phyloP scores from a whole-genome alignment of 495 filamentous ascomycete species.

The Cryomyces minteri region DNA sequence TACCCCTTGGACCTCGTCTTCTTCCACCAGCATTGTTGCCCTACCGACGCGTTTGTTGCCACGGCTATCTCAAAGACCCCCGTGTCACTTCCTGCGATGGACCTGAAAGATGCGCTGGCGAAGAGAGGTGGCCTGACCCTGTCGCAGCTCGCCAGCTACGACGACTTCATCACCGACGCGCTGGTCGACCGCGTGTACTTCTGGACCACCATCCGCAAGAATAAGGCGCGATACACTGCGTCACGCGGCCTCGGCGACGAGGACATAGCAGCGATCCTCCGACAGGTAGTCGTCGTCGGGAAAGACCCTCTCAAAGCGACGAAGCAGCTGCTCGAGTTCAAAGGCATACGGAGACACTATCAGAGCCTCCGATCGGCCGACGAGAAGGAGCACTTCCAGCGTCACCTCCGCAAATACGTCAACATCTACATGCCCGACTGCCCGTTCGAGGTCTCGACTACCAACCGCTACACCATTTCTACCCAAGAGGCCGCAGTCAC shows the following conservation, averaged over 20 bases:
- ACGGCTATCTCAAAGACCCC: neutral
- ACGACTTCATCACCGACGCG: constrained; percentile 91
- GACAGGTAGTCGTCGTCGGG: constrained; percentile 52
- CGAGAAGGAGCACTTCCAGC: constrained; percentile 74
- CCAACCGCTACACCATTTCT: constrained; percentile 87
- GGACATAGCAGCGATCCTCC: constrained; percentile 60
- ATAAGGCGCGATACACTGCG: constrained; percentile 68
- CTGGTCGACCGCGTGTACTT: constrained; percentile 89
- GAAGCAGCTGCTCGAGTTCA: constrained; percentile 46
- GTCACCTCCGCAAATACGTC: constrained; percentile 79
- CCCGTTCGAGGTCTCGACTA: constrained; percentile 83
- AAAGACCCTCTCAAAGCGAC: constrained; percentile 55
- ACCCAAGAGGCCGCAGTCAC: constrained; percentile 74
- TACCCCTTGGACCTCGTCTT: no score
- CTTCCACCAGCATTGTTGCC: no score
- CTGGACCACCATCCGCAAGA: constrained; percentile 93
- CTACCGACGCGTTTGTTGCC: no score
- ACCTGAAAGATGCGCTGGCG: constrained; percentile 13
- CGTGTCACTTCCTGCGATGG: neutral
- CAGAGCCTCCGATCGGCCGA: constrained; percentile 46
- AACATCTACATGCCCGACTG: constrained; percentile 85
- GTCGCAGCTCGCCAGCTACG: constrained; percentile 74
- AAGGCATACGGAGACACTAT: constrained; percentile 54
- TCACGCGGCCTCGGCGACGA: constrained; percentile 68
- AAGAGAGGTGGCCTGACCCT: constrained; percentile 62